Base-by-base conservation (phyloP, 257 asterid species). In the Paraleonurus japonicus region DNA sequence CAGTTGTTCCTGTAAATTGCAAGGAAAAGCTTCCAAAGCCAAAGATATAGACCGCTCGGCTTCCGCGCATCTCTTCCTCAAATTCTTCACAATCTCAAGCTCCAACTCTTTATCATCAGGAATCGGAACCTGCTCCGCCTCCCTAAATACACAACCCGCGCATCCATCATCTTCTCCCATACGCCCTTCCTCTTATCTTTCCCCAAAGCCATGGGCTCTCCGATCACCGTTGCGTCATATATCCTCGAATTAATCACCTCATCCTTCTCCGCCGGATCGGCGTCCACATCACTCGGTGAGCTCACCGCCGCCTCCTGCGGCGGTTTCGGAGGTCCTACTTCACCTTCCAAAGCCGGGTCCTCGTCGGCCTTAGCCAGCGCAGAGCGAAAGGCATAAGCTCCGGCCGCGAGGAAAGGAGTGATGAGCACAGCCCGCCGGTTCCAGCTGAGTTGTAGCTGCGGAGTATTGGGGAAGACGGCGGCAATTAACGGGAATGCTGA, bases 141-240 rank as follows among this genome's bases (percentile, higher is more conserved):
- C 97, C 30, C 98, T 70, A 92, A 75, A 73, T 86, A 92, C 67
- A 92, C 91, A 78, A 89, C 60, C 72, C 93, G 81, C 73, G 91
- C 92, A 79, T 82, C 86, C 92, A 87, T 85, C 73, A 92, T 72
- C 84, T 89, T 92, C 78, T 89, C 95, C 98, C 93, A 89, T 11
- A 83, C 90, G 59, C 26, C 13, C 70, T 82, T 92, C 58, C 65
- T 75, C 80, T 72, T 83, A 26, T 83, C 93, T 75, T 85, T 87
- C 73, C 88, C 88, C 82, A 87, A 39, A 47, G 90, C 92, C 85
- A 79, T 41, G 60, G 90, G 92, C 80, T 87, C 92, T 51, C 92
- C 90, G 0, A 87, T 87, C 63, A 74, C 96, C 54, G 93, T 82
- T 55, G 97, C 90, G 26, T 92, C 96, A 50, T 92, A 89, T 61